Conservation (phyloP, 176 grass and related monocot genomes). For the Thinopyrum elongatum region DNA sequence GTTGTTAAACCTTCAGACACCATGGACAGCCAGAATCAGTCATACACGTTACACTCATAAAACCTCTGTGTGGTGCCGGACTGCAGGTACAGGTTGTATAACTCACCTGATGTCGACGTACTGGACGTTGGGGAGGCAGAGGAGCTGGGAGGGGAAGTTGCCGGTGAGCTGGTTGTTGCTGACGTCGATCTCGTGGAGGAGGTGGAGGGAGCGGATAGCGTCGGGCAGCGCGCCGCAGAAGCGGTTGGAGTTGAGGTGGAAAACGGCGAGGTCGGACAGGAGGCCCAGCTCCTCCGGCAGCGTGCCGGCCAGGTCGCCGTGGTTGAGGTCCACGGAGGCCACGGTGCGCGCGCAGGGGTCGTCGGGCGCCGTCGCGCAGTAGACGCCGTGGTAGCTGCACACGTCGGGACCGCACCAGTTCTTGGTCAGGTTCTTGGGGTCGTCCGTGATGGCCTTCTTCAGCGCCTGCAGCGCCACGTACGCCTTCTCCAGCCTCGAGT, state of each 20-base stretch:
- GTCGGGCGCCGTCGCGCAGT: slow-evolving; percentile 69
- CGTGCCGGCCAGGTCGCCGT: slow-evolving; percentile 53
- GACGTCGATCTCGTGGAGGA: slow-evolving; percentile 78
- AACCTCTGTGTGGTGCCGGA: slow-evolving; percentile 5
- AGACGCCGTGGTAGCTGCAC: slow-evolving; percentile 77
- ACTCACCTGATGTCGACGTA: slow-evolving; percentile 78
- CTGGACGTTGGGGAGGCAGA: slow-evolving; percentile 64
- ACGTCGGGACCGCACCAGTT: slow-evolving; percentile 77
- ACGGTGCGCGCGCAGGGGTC: slow-evolving; percentile 65
- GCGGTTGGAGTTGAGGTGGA: slow-evolving; percentile 88
- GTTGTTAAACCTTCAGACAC: slow-evolving; percentile 53
- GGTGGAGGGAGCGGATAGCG: slow-evolving; percentile 49
- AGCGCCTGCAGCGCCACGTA: slow-evolving; percentile 77
- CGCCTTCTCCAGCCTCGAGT: slow-evolving; percentile 63
- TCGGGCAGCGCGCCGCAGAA: slow-evolving; percentile 56
- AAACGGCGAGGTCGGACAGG: slow-evolving; percentile 69
- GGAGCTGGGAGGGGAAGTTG: slow-evolving; percentile 53
- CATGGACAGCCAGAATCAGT: no score
- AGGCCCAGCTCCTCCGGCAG: slow-evolving; percentile 67
- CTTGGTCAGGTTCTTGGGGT: slow-evolving; percentile 66
- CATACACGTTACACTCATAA: no score
- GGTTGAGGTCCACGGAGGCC: slow-evolving; percentile 74
- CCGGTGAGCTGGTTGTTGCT: slow-evolving; percentile 78
- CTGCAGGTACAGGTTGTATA: not conserved
- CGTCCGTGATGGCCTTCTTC: slow-evolving; percentile 77